Evolutionary conservation across 345 rosid genomes (phyloP), one percentile per base, ranked within the genome.

Genomic region (Salix suchowensis): DNA sequence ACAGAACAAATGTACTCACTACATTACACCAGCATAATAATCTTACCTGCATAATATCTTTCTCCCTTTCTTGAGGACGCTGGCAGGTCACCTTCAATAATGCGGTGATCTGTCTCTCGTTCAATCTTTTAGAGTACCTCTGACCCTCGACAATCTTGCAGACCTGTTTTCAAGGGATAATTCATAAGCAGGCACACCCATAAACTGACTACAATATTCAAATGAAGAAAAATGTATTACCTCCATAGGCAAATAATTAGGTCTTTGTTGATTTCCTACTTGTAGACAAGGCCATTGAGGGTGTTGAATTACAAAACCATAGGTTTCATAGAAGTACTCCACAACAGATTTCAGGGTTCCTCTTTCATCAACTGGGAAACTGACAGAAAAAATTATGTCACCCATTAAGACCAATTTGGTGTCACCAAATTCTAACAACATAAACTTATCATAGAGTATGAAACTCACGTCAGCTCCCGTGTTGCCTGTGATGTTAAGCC

Each of bases 81-180:
- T 96, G 97, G 73, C 99, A 96, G 74, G 99, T 92, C 77, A 90
- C 97, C 85, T 87, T 90, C 84, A 94, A 83, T 85, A 96, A 83
- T 76, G 93, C 92, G 73, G 98, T 92, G 52, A 96, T 94, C 83
- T 96, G 99, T 73, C 88, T 94, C 81, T 96, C 99, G 78, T 96
- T 96, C 80, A 96, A 78, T 73, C 99, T 86, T 81, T 94, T 96
- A 0, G 98, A 90, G 78, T 96, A 96, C 84, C 99, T 84, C 80
- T 96, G 98, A 32, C 99, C 99, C 84, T 96, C 97, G 7, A 94
- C 98, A 64, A 96, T 94, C 86, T 94, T 96, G 86, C 98, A 92
- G 13, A 94, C 98, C 99, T 94, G 85, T 40, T 55, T 69, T 68
- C 21, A 75, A 71, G n/a, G 14, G 37, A 39, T 26, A 39, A 23